These are phyloP conservation scores for Kodamaea nitidulidarum DNA, from an alignment of 805 yeast genomes.

Conservation along the genomic window DNA sequence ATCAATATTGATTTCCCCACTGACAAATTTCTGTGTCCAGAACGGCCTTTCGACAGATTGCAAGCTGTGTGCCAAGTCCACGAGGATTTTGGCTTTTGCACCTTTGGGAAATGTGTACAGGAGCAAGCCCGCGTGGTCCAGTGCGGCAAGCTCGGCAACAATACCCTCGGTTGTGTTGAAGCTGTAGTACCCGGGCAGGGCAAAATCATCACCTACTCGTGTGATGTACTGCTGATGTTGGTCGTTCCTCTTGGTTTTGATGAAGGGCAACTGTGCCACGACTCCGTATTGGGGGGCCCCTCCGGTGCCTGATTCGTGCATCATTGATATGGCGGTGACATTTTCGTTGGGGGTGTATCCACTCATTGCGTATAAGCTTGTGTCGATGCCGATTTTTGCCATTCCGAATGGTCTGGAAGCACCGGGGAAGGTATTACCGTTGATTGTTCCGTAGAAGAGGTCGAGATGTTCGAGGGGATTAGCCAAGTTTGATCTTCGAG, in stretches of 20 bases:
- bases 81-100: slow-evolving; percentile 16
- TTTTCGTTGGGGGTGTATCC: slow-evolving; percentile 30
- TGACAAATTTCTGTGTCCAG: slow-evolving; percentile 30
- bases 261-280: slow-evolving; percentile 27
- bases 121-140: slow-evolving; percentile 23
- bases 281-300: slow-evolving; percentile 36
- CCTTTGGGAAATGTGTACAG: slow-evolving; percentile 18
- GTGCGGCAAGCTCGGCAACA: slow-evolving; percentile 24
- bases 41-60: slow-evolving; percentile 24
- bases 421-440: slow-evolving; percentile 37
- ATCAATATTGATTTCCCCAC: slow-evolving; percentile 19
- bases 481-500: background rate
- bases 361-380: slow-evolving; percentile 24
- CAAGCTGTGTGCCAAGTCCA: slow-evolving; percentile 27
- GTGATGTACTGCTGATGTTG: background rate
- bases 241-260: background rate
- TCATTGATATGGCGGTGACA: slow-evolving; percentile 31
- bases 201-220: slow-evolving; percentile 17
- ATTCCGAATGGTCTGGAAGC: slow-evolving; percentile 34
- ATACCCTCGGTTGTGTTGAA: slow-evolving; percentile 18
- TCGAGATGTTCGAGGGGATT: slow-evolving; percentile 19
- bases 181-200: slow-evolving; percentile 23
- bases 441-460: slow-evolving; percentile 32
- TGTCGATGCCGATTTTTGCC: slow-evolving; percentile 34
- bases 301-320: slow-evolving; percentile 40